Conservation (phyloP, 768 basidiomycete species). For the Hemileccinum rubropunctum region DNA sequence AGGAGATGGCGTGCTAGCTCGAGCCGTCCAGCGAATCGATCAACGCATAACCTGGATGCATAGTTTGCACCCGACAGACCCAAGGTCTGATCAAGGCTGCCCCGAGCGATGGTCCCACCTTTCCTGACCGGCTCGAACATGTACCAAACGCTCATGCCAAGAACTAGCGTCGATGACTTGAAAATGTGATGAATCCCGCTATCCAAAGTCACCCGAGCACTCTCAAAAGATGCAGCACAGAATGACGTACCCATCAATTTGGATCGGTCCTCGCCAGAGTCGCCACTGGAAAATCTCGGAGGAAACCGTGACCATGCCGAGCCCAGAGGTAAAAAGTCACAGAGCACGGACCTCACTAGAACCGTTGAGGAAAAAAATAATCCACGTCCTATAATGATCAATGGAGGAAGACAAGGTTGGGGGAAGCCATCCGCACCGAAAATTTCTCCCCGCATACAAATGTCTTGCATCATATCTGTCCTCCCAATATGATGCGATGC, state of each 20-base stretch:
- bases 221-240: too few relatives aligned
- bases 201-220: not conserved
- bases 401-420: not conserved
- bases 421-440: slow-evolving; percentile 39
- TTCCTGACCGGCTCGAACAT: not conserved
- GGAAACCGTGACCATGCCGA: not conserved
- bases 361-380: not conserved
- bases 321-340: not conserved
- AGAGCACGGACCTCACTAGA: not conserved
- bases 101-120: not conserved
- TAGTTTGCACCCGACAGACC: not conserved
- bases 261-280: not conserved
- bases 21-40: not conserved
- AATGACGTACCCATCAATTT: too few relatives aligned
- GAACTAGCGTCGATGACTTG: not conserved
- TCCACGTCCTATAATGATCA: too few relatives aligned
- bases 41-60: not conserved
- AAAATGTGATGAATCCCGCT: not conserved
- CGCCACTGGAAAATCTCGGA: too few relatives aligned
- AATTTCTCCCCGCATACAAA: slow-evolving; percentile 45
- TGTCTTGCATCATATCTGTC: slow-evolving; percentile 32
- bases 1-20: not conserved
- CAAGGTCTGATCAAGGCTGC: not conserved
- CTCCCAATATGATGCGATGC: slow-evolving; percentile 45
- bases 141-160: not conserved